A percentile compares a stretch with the other conserved stretches of the same genome.
Conservation (phyloP, 306 rosid species). For the Hippophae rhamnoides region DNA sequence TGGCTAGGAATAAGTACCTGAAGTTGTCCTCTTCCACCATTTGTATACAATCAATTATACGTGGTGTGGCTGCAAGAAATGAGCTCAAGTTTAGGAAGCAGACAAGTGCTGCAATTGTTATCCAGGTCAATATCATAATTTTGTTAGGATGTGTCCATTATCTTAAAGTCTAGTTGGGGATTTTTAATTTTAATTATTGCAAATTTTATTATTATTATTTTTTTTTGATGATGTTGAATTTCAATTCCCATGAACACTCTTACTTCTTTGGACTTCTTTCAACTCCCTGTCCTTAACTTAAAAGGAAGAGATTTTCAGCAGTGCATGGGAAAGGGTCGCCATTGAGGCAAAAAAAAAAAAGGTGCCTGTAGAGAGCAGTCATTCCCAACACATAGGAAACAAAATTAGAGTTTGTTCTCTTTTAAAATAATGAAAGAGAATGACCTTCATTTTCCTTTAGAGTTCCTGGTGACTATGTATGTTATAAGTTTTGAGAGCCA, state of each 20-base stretch:
- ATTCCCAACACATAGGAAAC: too few relatives aligned
- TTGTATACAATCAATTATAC: constrained; percentile 56
- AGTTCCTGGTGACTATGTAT: too few relatives aligned
- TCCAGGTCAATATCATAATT: constrained; percentile 48
- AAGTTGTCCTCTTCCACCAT: constrained; percentile 40
- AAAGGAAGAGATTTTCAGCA: too few relatives aligned
- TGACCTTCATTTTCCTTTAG: too few relatives aligned
- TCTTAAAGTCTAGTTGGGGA: background rate
- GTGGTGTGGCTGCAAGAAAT: constrained; percentile 64
- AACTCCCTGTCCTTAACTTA: too few relatives aligned
- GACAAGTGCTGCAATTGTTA: constrained; percentile 45
- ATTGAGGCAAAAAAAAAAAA: too few relatives aligned
- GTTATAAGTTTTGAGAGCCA: too few relatives aligned
- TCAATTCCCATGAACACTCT: background rate
- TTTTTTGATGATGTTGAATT: background rate
- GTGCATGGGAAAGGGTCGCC: too few relatives aligned
- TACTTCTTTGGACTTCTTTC: too few relatives aligned
- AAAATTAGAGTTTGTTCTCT: too few relatives aligned
- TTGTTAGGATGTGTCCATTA: background rate
- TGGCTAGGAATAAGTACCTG: constrained; percentile 36
- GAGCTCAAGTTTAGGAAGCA: constrained; percentile 52
- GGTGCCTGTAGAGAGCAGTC: too few relatives aligned
- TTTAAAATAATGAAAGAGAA: too few relatives aligned
- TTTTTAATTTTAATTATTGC: background rate
- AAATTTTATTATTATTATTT: background rate